Conservation (phyloP, 805 yeast genomes). For the Pichia phayaonensis region DNA sequence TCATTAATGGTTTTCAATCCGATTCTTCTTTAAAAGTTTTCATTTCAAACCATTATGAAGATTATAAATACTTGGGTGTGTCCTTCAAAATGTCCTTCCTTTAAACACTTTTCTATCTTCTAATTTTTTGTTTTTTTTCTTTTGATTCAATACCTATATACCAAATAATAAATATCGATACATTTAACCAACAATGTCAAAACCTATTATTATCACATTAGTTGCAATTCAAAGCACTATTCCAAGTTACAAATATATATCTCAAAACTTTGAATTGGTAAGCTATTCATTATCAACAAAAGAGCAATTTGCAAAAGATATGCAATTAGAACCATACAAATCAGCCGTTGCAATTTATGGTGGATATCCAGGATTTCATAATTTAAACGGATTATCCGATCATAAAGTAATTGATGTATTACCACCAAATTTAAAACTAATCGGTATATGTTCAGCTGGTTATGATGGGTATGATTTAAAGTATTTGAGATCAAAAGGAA, state of each 20-base stretch:
- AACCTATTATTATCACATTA: conserved; percentile 35
- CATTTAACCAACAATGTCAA: neutral
- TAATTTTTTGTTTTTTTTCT: too few relatives aligned
- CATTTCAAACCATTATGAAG: too few relatives aligned
- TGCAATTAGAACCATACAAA: conserved; percentile 27
- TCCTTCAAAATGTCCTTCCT: neutral
- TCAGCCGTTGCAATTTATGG: conserved; percentile 42
- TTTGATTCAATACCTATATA: too few relatives aligned
- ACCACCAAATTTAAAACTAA: conserved; percentile 37
- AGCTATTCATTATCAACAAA: conserved; percentile 35
- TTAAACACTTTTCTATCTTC: too few relatives aligned
- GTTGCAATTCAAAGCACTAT: conserved; percentile 42
- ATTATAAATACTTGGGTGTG: neutral
- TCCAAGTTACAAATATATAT: conserved; percentile 40
- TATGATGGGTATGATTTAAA: conserved; percentile 36
- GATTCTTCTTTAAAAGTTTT: neutral
- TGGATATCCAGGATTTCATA: conserved; percentile 43
- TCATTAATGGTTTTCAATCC: neutral
- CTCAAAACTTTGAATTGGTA: conserved; percentile 32
- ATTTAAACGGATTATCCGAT: conserved; percentile 37
- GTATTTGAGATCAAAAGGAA: conserved; percentile 30
- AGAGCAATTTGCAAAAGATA: conserved; percentile 33
- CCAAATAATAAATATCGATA: neutral
- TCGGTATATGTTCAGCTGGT: conserved; percentile 51
- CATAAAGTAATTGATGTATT: conserved; percentile 33